Evolutionary conservation across 169 alveolate genomes (phyloP), one percentile per base, ranked within the genome.

Genomic region (Plasmodium gallinaceum): DNA sequence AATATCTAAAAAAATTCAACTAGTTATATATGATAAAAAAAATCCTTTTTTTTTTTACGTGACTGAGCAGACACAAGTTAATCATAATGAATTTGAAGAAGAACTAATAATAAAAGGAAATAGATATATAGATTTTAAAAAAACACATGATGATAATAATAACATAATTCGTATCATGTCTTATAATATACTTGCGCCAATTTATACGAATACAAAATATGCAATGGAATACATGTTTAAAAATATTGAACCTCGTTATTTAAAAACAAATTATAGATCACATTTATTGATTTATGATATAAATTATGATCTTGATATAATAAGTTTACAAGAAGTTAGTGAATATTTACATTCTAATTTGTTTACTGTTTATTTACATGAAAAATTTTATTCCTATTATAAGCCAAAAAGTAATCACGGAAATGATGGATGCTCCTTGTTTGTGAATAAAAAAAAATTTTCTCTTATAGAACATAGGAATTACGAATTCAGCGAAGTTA

Each of bases 341-440:
- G 91, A 83, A 69, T 32, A 83, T 83, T 43, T 83, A 46, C 91
- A 83, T 42, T 37, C 58, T 16, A 54, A 69, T 32, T 61, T 83
- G 22, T 83, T 83, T 62, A 68, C 64, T 54, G 64, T 70, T 6
- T 83, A 57, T 60, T 73, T 83, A 18, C 24, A 83, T 83, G 74
- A 83, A 37, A 60, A 83, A 7, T 83, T 32, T 51, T 83, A 68
- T 58, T 62, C 86, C 20, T 57, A 51, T 4, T 83, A 83, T 62
- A 69, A 69, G 42, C 75, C 86, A 42, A 83, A 83, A 72, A 83
- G 22, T 46, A 54, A 32, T 12, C 14, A 20, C 46, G 91, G 91
- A 68, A 83, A 70, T 83, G 91, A 83, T 60, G 91, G 91, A 0
- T 83, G 91, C 22, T 83, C 91, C 74, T 70, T 83, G 68, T 83